These are phyloP conservation scores for Blastobotrys persicus DNA, from an alignment of 1,139 yeast genomes.

Conservation along the genomic window DNA sequence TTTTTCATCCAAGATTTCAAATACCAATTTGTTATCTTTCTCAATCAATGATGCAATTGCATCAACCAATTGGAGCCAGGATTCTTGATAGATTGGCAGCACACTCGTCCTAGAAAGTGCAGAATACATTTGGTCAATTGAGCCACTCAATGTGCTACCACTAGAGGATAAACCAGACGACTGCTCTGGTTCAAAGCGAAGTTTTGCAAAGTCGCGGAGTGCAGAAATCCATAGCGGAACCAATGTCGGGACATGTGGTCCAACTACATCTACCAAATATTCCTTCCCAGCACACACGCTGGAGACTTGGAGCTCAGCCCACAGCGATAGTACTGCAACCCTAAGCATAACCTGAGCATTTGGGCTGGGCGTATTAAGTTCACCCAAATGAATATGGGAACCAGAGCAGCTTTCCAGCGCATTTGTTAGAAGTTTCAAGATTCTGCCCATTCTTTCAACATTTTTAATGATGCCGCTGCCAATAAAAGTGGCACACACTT, in stretches of 20 bases:
- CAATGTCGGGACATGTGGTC: conserved; percentile 57
- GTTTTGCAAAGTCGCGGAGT: conserved; percentile 68
- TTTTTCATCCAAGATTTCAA: conserved; percentile 44
- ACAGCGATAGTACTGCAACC: conserved; percentile 72
- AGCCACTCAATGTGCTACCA: conserved; percentile 26
- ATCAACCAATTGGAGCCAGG: conserved; percentile 78
- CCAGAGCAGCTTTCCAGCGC: conserved; percentile 57
- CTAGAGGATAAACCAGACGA: conserved; percentile 28
- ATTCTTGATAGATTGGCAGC: conserved; percentile 54
- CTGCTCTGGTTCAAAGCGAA: conserved; percentile 58
- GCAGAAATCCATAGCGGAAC: conserved; percentile 78
- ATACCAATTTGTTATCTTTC: conserved; percentile 45
- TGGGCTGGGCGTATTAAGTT: conserved; percentile 36
- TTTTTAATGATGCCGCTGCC: conserved; percentile 52
- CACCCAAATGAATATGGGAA: conserved; percentile 46
- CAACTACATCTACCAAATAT: conserved; percentile 48
- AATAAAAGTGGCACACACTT: conserved; percentile 75
- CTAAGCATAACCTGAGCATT: conserved; percentile 58
- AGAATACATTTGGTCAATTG: conserved; percentile 38
- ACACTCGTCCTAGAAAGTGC: conserved; percentile 34
- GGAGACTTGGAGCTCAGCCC: conserved; percentile 77
- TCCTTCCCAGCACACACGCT: conserved; percentile 37
- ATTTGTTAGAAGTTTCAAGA: conserved; percentile 62
- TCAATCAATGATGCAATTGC: conserved; percentile 70
- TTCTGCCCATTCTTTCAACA: conserved; percentile 52